Evolutionary conservation across 768 basidiomycete species (phyloP).

Genomic region (Russula sp.): DNA sequence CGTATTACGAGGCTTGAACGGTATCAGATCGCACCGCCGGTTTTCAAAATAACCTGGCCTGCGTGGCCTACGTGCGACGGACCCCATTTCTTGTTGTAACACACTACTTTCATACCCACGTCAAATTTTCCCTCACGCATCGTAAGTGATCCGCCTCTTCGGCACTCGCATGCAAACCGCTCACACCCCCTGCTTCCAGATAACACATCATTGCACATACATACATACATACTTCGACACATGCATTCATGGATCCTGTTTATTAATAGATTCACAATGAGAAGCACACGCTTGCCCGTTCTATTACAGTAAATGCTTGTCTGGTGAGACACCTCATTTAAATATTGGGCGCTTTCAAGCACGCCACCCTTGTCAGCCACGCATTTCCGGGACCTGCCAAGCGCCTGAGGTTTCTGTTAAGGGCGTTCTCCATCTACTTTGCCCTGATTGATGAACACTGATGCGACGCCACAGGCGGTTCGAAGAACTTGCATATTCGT

Average conservation of each 20-base stretch:
- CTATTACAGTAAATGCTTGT: slow-evolving; percentile 9
- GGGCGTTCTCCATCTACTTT: slow-evolving; percentile 6
- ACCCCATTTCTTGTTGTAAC: slow-evolving; percentile 11
- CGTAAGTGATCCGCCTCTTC: slow-evolving; percentile 17
- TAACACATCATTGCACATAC: slow-evolving; percentile 20
- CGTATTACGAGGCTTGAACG: slow-evolving; percentile 24
- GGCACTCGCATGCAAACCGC: background rate
- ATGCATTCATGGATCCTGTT: slow-evolving; percentile 27
- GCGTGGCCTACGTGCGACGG: background rate
- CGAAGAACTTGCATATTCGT: background rate
- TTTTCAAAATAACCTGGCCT: slow-evolving; percentile 15
- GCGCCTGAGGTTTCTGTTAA: slow-evolving; percentile 3
- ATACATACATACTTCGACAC: slow-evolving; percentile 27
- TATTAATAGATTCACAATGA: slow-evolving; percentile 27
- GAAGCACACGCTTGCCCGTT: slow-evolving; percentile 14
- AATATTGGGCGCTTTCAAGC: slow-evolving; percentile 15
- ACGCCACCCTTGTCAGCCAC: background rate
- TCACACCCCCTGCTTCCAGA: slow-evolving; percentile 14
- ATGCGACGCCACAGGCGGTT: slow-evolving; percentile 16
- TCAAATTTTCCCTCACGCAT: slow-evolving; percentile 14
- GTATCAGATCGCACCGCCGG: slow-evolving; percentile 18
- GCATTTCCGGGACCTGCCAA: slow-evolving; percentile 11
- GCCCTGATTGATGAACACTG: slow-evolving; percentile 9
- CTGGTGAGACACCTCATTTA: slow-evolving; percentile 6
- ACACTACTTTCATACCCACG: slow-evolving; percentile 13